Base-by-base conservation (phyloP, 495 filamentous ascomycete genomes). In the Parathielavia appendiculata region DNA sequence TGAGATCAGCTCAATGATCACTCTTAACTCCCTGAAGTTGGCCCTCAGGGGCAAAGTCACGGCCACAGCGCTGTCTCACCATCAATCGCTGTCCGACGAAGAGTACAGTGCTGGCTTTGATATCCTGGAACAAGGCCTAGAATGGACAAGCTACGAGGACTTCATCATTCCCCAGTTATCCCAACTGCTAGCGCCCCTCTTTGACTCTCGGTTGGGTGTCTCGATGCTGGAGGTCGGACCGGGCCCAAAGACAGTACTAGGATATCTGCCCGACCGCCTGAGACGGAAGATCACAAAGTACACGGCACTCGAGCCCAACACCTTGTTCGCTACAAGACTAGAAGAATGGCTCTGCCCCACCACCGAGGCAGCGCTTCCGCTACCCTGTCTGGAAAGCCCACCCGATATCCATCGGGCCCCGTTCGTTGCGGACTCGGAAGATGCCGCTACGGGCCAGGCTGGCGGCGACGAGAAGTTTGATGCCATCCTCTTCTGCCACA, bases 141-240 rank as follows among this genome's bases (percentile, higher is more conserved):
- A 67, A 70, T 73, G 68, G 75, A 65, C 45, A 22, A 77, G 67
- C 2, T 83, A 85, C 70, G 63, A 77, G 69, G 71, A 81, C 59
- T 85, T 84, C 66, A 80, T 85, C 60, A 75, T 82, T 56, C 81
- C 82, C 64, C 78, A 81, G 47, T 70, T 86, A 20, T 73, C 70
- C 57, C 67, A 73, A 53, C 65, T 81, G 17, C 59, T 86, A 40
- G 51, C 64, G 8, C 65, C 75, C 49, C 73, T 84, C 61, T 72
- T 79, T 67, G 70, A 72, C 55, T 75, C 79, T 35, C 77, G 75
- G 56, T 56, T 35, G 57, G 51, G 59, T 48, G 73, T 85, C 60
- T 85, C 81, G 36, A 75, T 78, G 34, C 73, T 86, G 57, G 83
- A 86, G 68, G 81, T 86, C 59, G 81, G 80, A 68, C 81, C 83